Base-by-base conservation (phyloP, 1,284 basidiomycete species). In the Tilletia setariae region DNA sequence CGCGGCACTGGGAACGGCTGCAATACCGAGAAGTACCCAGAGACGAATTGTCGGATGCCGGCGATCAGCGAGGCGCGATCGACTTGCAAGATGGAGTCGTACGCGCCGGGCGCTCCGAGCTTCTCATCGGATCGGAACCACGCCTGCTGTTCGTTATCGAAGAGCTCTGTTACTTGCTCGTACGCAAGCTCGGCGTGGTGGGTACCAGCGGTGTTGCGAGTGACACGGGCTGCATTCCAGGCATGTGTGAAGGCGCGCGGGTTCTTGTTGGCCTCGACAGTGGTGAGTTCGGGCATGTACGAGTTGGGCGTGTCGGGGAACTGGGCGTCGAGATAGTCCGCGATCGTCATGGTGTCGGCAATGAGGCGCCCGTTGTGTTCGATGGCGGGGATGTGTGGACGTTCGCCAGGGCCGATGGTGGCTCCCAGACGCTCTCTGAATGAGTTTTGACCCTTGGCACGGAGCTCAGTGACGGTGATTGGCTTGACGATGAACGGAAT, bases 401-500 rank as follows among this genome's bases (percentile, higher is more conserved):
- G 56, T 13, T 21, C 56, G 32, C 35, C 35, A 16, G 56, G 28
- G n/a, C 56, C 56, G 56, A 61, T 25, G 35, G 56, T 15, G 56
- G 9, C 25, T 25, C 56, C 56, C 16, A 61, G n/a, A 15, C 56
- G 56, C 19, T 61, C 1, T 25, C 56, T 25, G 32, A 61, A 61
- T 16, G 56, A 35, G 56, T 35, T 30, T 6, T 6, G 28, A 11
- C 56, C 56, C 28, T 32, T 8, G 11, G 56, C 25, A 9, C 28
- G 23, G 56, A 61, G 56, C 7, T 61, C 56, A 19, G 28, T 35
- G 30, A 30, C 35, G 28, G 56, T 61, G 56, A 61, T 61, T 2
- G 32, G 56, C 56, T 61, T 35, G 56, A 61, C 56, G 56, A 35
- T 16, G n/a, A 61, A 61, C 6, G 56, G 30, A 30, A 61, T 61